phyloP scores from a whole-genome alignment of 768 basidiomycete species.

The Russula griseocarnosa region DNA sequence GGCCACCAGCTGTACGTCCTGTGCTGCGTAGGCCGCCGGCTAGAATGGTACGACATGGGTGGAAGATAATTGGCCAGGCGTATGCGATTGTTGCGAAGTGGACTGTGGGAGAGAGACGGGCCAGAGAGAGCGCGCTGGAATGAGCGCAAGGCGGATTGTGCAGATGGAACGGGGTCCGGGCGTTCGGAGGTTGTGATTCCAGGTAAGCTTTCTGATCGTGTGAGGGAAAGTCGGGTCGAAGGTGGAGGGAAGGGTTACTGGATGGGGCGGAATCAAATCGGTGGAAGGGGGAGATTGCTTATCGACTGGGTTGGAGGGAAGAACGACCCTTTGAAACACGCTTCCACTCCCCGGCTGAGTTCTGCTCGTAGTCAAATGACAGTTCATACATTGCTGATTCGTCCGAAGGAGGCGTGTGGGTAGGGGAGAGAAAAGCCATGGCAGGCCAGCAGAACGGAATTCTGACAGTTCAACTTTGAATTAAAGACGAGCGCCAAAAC shows the following conservation, averaged over 20 bases:
- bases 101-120: conserved; percentile 35
- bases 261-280: conserved; percentile 28
- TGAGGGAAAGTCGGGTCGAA: conserved; percentile 46
- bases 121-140: conserved; percentile 68
- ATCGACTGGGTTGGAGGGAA: conserved; percentile 45
- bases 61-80: conserved; percentile 30
- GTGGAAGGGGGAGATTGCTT: conserved; percentile 28
- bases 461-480: conserved; percentile 17
- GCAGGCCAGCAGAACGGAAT: not conserved
- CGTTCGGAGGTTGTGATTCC: conserved; percentile 37
- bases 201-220: conserved; percentile 64
- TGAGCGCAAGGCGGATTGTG: conserved; percentile 41
- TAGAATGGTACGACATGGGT: conserved; percentile 30
- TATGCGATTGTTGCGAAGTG: conserved; percentile 34
- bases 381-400: conserved; percentile 61
- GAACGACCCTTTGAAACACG: conserved; percentile 54
- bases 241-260: conserved; percentile 39
- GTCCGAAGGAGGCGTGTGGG: conserved; percentile 43
- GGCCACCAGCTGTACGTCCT: conserved; percentile 36
- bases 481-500: conserved; percentile 1
- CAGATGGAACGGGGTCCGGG: conserved; percentile 33
- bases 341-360: conserved; percentile 52
- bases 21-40: conserved; percentile 35
- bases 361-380: conserved; percentile 60
- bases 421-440: not conserved